Base-by-base conservation (phyloP, 2,329 filamentous ascomycete species). In the Geosmithia morbida region DNA sequence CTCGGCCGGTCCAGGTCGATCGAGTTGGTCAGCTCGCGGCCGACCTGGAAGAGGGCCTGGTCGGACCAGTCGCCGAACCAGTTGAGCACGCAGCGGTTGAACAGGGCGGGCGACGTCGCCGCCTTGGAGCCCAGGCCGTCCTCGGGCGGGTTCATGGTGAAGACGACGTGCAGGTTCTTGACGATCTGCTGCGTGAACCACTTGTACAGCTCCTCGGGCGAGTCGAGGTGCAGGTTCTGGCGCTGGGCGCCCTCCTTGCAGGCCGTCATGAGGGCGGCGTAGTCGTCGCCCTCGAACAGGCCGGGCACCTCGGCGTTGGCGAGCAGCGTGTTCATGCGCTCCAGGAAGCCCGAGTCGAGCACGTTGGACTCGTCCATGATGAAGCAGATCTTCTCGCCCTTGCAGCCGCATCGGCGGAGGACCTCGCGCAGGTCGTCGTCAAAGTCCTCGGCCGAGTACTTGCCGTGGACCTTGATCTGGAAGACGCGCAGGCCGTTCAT, bases 11-110 rank as follows among this genome's bases (percentile, higher is more conserved):
- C 92, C 48, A 99, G 75, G 61, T 99, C 92, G 50, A 98, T 81
- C n/a, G 87, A 90, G 54, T 94, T 85, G 1, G 94, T 98, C 49
- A 98, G 79, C 65, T 98, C 92, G 52, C 86, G 88, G 20, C 86
- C 89, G 52, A 98, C 94, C 65, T 98, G 94, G 81, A 94, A 99
- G 18, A 98, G 76, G 39, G 92, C 94, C 68, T 98, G 92, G 63
- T 98, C 92, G 46, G 92, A 98, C 92, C 92, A 99, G 67, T 99
- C 92, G 53, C 92, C 92, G 62, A 98, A 96, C 92, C 92, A 99
- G 68, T 99, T 98, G 56, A 99, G 82, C 45, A 99, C 92, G 61
- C 92, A 99, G 74, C 92, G 84, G 71, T 99, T 99, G 83, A 99
- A 99, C 59, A 99, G 69, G 41, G 92, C 92, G 50, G 92, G 92